These are phyloP conservation scores for Colletotrichum coccodes DNA, from an alignment of 2,329 filamentous ascomycete genomes.

Conservation along the genomic window DNA sequence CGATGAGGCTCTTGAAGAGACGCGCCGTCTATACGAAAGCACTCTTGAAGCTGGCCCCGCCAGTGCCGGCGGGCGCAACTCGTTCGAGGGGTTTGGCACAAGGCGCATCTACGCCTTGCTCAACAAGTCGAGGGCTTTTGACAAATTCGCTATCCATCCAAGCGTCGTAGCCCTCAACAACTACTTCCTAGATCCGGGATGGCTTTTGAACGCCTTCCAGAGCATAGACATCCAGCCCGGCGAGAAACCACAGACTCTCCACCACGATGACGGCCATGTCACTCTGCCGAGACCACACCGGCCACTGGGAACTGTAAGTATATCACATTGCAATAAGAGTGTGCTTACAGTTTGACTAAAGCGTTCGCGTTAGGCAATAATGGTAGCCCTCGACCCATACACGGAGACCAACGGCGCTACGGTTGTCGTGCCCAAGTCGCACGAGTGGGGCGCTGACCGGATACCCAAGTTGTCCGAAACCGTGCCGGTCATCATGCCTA, in stretches of 20 bases:
- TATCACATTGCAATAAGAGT: background rate
- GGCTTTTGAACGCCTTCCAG: constrained; percentile 46
- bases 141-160: constrained; percentile 46
- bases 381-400: constrained; percentile 44
- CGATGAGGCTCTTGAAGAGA: too few species aligned
- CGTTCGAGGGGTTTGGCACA: constrained; percentile 49
- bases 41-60: constrained; percentile 41
- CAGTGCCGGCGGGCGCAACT: constrained; percentile 43
- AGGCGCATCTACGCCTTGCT: constrained; percentile 49
- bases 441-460: constrained; percentile 44
- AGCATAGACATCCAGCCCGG: constrained; percentile 51
- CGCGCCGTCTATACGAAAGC: too few species aligned
- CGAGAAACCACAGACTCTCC: constrained; percentile 48
- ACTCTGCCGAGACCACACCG: constrained; percentile 45
- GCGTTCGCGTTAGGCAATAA: constrained; percentile 39
- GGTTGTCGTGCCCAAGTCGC: constrained; percentile 46
- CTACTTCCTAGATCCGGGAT: constrained; percentile 50
- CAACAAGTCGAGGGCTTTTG: constrained; percentile 49
- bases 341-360: background rate
- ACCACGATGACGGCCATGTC: constrained; percentile 44
- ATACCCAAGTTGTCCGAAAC: constrained; percentile 42
- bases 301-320: constrained; percentile 43
- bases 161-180: constrained; percentile 50
- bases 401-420: constrained; percentile 47
- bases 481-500: constrained; percentile 45